Conservation (phyloP, 805 yeast species). For the Kazachstania viticola region DNA sequence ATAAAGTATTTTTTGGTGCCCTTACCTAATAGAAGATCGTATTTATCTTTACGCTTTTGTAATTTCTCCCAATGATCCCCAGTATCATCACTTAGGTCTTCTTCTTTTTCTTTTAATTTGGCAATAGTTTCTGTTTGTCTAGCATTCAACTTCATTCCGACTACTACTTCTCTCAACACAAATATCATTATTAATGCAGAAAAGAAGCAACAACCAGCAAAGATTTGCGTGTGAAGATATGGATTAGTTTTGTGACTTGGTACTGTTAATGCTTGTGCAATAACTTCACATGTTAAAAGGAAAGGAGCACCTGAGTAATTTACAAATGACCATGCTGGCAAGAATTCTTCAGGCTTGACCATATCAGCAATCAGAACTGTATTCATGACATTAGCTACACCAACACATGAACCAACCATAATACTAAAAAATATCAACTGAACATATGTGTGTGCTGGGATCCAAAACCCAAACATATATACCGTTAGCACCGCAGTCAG, state of each 20-base stretch:
- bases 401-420: constrained; percentile 33
- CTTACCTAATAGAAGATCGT: constrained; percentile 9
- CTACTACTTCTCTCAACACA: constrained; percentile 41
- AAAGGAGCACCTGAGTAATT: constrained; percentile 24
- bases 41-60: constrained; percentile 9
- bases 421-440: constrained; percentile 32
- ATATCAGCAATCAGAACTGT: constrained; percentile 33
- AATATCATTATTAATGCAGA: constrained; percentile 32
- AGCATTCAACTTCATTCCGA: constrained; percentile 29
- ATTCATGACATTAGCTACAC: constrained; percentile 34
- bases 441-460: constrained; percentile 32
- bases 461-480: constrained; percentile 37
- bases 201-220: constrained; percentile 41
- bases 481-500: constrained; percentile 29
- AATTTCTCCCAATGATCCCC: constrained; percentile 3
- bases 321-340: constrained; percentile 30
- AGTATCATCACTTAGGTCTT: constrained; percentile 1
- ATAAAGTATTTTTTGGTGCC: constrained; percentile 12
- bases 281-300: constrained; percentile 39
- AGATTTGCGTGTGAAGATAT: constrained; percentile 46
- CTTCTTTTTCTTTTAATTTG: constrained; percentile 5
- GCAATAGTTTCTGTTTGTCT: constrained; percentile 4
- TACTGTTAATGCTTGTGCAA: constrained; percentile 38
- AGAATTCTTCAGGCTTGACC: constrained; percentile 27
- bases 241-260: constrained; percentile 27